Base-by-base conservation (phyloP, 1,284 basidiomycete genomes). In the Filobasidium uniguttulatum region DNA sequence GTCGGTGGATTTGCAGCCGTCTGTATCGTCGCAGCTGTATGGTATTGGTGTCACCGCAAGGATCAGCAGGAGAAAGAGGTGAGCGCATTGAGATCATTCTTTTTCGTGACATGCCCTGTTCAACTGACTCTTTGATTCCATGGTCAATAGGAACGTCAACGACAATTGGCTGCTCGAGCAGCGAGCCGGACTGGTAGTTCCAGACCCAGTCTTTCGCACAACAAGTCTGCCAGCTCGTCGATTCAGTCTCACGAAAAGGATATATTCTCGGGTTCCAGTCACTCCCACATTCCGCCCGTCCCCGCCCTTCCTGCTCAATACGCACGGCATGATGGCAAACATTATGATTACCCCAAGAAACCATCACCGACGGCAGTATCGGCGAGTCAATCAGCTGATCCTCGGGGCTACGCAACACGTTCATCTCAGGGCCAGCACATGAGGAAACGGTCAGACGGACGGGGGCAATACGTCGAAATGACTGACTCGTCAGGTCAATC, bases 1-100 rank as follows among this genome's bases (percentile, higher is more conserved):
- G 44, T 62, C 8, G 60, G 58, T 25, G 60, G 60, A 7, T 50
- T 62, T 28, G 58, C 46, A 2, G 59, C 52, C 3, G 60, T 59
- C 10, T 44, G 57, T 10, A 25, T 57, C 10, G 46, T 55, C 20
- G 50, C 50, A 34, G 55, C 38, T 3, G 33, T 58, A 26, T 46
- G 55, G 25, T 50, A 48, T 40, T 62, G 54, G 51, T 55, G 55
- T 31, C 48, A 48, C 31, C 52, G 51, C 26, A 58, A 56, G 45
- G 45, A 46, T 34, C 52, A 55, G 30, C 48, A 55, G 45, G 56
- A 58, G 31, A 52, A 50, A 17, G 50, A 54, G 44, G 53, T 49
- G 35, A 25, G 48, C n/a, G n/a, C n/a, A n/a, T n/a, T n/a, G n/a
- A n/a, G n/a, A n/a, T 34, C 5, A 31, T 19, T 22, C 10, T 33